Evolutionary conservation across 345 rosid genomes (phyloP), one percentile per base, ranked within the genome.

Genomic region (Populus euphratica): DNA sequence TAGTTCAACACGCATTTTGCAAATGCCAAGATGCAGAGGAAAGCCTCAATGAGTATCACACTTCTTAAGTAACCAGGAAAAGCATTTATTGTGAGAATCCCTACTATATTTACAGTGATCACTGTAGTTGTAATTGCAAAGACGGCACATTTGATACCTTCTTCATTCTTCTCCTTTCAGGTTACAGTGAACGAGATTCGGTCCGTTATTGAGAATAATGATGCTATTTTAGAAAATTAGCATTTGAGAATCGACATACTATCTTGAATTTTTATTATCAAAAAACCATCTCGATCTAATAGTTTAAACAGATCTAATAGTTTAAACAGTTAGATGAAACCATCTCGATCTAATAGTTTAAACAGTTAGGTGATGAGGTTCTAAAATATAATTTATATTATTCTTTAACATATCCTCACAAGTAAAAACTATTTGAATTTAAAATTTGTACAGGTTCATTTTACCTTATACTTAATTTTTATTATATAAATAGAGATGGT

Each of bases 1-100:
- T n/a, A 23, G 3, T 50, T 50, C 59, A 12, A 25, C 33, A 39
- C 23, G 62, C 50, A 43, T 76, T 73, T 81, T 33, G 70, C 86
- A 91, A 93, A 74, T 91, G 95, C 82, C 85, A 81, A 80, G 88
- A 74, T 63, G 56, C 25, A 33, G 87, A 88, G 80, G 70, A 70
- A 39, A 76, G 75, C 67, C 54, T 77, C 43, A 74, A 70, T 35
- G 80, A 83, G 6, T 82, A 73, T 33, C 63, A 20, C 89, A 86
- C 77, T 73, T 54, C 59, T 20, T 72, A 61, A 70, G 69, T 65
- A 72, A 54, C 76, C 79, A 79, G 80, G 89, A 86, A 81, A 86
- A 78, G 67, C 97, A 93, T 85, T 18, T 17, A 5, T 86, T 93
- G 97, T 89, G 69, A 50, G 59, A 75, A 79, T 59, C 49, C 36